Base-by-base conservation (phyloP, 768 basidiomycete genomes). In the Tubosaeta brunneosetosa region DNA sequence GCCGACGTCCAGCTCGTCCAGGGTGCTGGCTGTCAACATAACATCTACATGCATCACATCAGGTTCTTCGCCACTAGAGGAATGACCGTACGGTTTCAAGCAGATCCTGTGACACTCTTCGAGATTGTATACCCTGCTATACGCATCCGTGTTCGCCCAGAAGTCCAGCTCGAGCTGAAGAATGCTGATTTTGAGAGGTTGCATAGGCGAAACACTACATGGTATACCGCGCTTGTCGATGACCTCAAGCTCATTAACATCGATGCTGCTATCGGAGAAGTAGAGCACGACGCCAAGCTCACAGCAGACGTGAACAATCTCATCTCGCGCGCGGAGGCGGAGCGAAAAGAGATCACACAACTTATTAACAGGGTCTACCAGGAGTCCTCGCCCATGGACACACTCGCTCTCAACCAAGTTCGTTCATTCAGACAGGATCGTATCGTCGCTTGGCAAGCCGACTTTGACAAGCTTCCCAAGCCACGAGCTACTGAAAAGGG, bases 381-480 rank as follows among this genome's bases (percentile, higher is more conserved):
- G 61, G 85, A 91, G 52, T 87, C 92, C 0, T 61, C 81, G 1
- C 82, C 91, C 47, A 88, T 81, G 17, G 93, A 97, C 64, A 94
- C 93, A 0, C 78, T 95, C 40, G 89, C 86, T 34, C 77, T 94
- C 47, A 97, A 94, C 55, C 82, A 82, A 59, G 88, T 94, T 6
- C 84, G 94, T 44, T 84, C 88, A 1, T 85, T 84, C 54, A 79
- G 94, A 43, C 95, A 97, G 72, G 92, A 95, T 61, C 88, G 87
- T 66, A 91, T 95, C 44, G 91, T 95, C 14, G 90, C 88, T n/a
- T 97, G 94, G 91, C 94, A 99, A 68, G 82, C 82, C 55, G 93
- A 97, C 64, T 93, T 95, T 59, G 88, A 92, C 60, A 82, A 84
- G 47, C 76, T 97, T 27, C 86, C 87, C 7, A 90, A 87, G 62